Evolutionary conservation across 106 monocot species (phyloP).

Genomic region (Narthecium ossifragum): DNA sequence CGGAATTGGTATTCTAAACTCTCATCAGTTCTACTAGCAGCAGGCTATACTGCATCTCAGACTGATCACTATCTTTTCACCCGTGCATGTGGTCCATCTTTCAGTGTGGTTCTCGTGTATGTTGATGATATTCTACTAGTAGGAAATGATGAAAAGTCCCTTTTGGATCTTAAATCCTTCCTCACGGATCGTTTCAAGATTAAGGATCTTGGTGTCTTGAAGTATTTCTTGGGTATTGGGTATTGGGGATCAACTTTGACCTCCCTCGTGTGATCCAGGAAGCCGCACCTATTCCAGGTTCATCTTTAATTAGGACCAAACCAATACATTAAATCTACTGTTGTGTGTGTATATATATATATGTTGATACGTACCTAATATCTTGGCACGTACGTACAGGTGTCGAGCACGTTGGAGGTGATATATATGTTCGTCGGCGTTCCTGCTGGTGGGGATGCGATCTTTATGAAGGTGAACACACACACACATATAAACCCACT

Average conservation of each 20-base stretch:
- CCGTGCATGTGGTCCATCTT: too few species aligned
- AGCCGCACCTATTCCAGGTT: not conserved
- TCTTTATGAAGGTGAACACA: conserved; percentile 38
- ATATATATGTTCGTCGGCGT: conserved; percentile 33
- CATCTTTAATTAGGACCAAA: too few species aligned
- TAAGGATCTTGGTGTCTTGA: not conserved
- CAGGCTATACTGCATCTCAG: too few species aligned
- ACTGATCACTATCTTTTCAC: too few species aligned
- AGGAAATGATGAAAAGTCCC: not conserved
- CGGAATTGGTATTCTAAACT: not conserved
- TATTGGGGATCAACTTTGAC: conserved; percentile 19
- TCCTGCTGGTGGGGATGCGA: conserved; percentile 30
- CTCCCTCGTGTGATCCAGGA: not conserved
- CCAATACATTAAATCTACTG: too few species aligned
- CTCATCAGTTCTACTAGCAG: too few species aligned
- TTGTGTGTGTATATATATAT: too few species aligned
- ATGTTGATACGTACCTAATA: too few species aligned
- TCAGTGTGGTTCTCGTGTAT: not conserved
- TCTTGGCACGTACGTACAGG: not conserved
- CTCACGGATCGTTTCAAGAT: not conserved
- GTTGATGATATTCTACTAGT: not conserved
- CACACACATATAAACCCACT: too few species aligned
- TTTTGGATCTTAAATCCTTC: not conserved
- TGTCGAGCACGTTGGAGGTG: conserved; percentile 24
- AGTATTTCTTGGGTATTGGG: not conserved